Evolutionary conservation across 1,139 yeast species (phyloP), one percentile per base, ranked within the genome.

Genomic region (Pichia sp.): DNA sequence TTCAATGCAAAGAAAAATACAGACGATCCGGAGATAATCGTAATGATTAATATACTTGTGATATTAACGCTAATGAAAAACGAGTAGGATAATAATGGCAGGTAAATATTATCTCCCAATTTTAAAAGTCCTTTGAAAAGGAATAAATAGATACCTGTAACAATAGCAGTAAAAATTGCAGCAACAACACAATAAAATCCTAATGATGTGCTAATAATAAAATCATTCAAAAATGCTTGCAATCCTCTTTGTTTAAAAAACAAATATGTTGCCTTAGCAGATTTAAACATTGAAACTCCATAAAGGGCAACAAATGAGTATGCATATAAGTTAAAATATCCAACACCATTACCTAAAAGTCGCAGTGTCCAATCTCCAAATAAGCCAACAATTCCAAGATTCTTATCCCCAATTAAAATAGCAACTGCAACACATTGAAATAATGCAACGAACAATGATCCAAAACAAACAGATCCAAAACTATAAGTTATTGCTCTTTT

Each of bases 381-480:
- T 86, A 94, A 83, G 54, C 41, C 82, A 64, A n/a, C 78, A 72
- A 36, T 1, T 35, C 49, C 42, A 39, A 39, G 11, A 35, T 33
- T 21, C 42, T 31, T 16, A 21, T 40, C 40, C 25, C 47, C 41
- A 35, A 55, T 10, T 6, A 51, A 46, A 24, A 51, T 36, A 18
- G 44, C 42, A 15, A 53, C 37, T 4, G 51, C 51, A 24, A 55
- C 41, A 21, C 83, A 66, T 57, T 85, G 89, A 50, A 88, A 72
- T 24, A 86, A 50, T 0, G 96, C 76, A 13, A 87, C 95, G 53
- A 87, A 75, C 51, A 88, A 66, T 1, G 94, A 83, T 0, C 96
- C 96, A 58, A 85, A 83, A 57, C 95, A 82, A 42, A 89, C 81
- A 3, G 96, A 85, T 0, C 97, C 96, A 58, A 88, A 83, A 31